A percentile compares a stretch with the other conserved stretches of the same genome.
These are phyloP conservation scores for Penicillium ucsense DNA, from an alignment of 495 filamentous ascomycete species.

Conservation along the genomic window DNA sequence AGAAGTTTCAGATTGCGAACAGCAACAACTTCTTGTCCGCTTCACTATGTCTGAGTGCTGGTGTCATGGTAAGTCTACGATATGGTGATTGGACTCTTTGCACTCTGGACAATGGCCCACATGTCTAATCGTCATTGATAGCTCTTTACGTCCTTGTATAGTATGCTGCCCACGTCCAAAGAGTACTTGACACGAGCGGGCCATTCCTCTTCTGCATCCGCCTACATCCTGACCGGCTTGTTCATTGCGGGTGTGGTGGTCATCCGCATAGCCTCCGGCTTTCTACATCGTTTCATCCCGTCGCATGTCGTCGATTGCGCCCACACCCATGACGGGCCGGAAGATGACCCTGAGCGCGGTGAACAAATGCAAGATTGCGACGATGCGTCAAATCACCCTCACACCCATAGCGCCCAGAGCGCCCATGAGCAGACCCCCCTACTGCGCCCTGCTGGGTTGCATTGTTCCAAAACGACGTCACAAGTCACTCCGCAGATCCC, in stretches of 20 bases:
- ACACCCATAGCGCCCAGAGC: constrained; percentile 25
- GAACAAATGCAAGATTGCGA: constrained; percentile 7
- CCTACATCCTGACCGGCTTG: constrained; percentile 62
- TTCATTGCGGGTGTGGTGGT: constrained; percentile 77
- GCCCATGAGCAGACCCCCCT: constrained; percentile 29
- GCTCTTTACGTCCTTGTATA: constrained; percentile 90
- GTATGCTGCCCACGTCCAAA: constrained; percentile 82
- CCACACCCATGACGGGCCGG: constrained; percentile 52
- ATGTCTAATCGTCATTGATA: constrained; percentile 23
- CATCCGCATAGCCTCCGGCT: constrained; percentile 68
- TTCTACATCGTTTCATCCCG: constrained; percentile 76
- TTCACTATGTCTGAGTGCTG: constrained; percentile 86
- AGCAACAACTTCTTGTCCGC: constrained; percentile 80
- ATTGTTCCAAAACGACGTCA: constrained; percentile 17
- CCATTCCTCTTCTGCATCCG: constrained; percentile 53
- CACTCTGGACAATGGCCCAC: not conserved
- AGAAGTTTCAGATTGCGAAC: constrained; percentile 77
- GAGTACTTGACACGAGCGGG: constrained; percentile 61
- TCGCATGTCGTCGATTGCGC: constrained; percentile 93
- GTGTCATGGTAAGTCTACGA: constrained; percentile 72
- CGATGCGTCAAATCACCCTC: constrained; percentile 11
- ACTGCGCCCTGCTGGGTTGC: constrained; percentile 5
- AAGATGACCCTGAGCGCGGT: constrained; percentile 25
- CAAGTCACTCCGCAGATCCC: constrained; percentile 11
- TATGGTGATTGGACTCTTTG: not conserved